Conservation (phyloP, 768 basidiomycete species). For the Tulasnella calospora region DNA sequence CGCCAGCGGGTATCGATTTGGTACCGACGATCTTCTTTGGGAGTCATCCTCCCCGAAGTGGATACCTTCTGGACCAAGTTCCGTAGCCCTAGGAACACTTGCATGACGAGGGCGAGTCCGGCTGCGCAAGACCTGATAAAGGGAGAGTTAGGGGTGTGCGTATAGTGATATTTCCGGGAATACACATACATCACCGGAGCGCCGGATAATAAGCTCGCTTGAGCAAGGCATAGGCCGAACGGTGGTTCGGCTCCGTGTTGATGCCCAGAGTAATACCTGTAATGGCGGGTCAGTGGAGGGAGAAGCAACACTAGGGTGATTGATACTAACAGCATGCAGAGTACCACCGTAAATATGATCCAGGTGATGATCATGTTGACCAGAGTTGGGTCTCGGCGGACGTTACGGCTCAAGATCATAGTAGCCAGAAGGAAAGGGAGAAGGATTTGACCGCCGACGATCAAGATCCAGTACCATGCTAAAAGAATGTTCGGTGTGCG, state of each 20-base stretch:
- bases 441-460: constrained; percentile 24
- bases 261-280: constrained; percentile 19
- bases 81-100: constrained; percentile 16
- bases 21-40: constrained; percentile 2
- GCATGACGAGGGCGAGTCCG: constrained; percentile 14
- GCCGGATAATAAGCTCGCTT: constrained; percentile 13
- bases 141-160: neutral
- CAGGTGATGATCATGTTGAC: constrained; percentile 18
- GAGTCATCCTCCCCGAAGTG: constrained; percentile 12
- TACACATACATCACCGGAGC: constrained; percentile 18
- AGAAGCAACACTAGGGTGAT: neutral
- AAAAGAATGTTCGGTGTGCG: neutral
- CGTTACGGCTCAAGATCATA: constrained; percentile 18
- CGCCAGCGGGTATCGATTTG: neutral
- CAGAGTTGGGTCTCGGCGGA: constrained; percentile 17
- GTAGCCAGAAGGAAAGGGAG: constrained; percentile 20
- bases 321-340: constrained; percentile 18
- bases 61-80: constrained; percentile 13
- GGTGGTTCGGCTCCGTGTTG: constrained; percentile 17
- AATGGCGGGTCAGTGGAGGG: neutral
- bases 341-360: constrained; percentile 21
- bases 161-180: neutral
- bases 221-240: constrained; percentile 19
- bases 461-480: constrained; percentile 19
- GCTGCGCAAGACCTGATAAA: constrained; percentile 15